Percentiles rank a stretch among this genome's conserved stretches.
These are phyloP conservation scores for Kitagawia praeruptora DNA, from an alignment of 129 eudicot species.

Conservation along the genomic window DNA sequence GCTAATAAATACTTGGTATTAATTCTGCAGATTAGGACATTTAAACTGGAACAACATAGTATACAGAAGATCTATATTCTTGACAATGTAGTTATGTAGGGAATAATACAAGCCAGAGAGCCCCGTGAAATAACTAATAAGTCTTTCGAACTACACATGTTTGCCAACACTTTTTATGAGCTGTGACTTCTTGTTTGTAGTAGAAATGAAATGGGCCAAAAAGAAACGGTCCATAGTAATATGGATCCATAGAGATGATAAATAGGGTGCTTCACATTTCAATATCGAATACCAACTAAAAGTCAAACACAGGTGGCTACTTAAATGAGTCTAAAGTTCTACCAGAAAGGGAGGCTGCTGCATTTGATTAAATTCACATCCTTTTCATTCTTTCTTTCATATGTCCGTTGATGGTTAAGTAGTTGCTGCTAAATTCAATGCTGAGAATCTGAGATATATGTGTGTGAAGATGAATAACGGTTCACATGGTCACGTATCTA, in stretches of 20 bases:
- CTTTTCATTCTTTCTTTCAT: not conserved
- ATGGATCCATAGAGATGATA: not conserved
- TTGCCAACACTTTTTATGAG: not conserved
- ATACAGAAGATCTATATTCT: not conserved
- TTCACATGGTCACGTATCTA: no score
- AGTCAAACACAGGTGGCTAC: not conserved
- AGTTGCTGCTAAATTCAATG: not conserved
- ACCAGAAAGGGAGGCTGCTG: constrained; percentile 2
- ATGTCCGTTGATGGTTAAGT: not conserved
- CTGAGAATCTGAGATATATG: no score
- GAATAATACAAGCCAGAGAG: not conserved
- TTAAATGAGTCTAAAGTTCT: not conserved
- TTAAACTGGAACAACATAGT: not conserved
- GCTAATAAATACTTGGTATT: not conserved
- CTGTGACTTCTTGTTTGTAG: not conserved
- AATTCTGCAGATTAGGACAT: not conserved
- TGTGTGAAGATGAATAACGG: no score
- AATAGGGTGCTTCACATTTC: not conserved
- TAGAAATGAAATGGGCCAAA: not conserved
- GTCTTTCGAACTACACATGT: not conserved
- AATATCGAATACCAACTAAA: not conserved
- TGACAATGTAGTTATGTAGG: not conserved
- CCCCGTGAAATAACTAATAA: not conserved
- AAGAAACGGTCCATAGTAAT: not conserved
- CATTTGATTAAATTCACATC: not conserved